Conservation (phyloP, 2,329 filamentous ascomycete species). For the Ceratocystis alfenasii region DNA sequence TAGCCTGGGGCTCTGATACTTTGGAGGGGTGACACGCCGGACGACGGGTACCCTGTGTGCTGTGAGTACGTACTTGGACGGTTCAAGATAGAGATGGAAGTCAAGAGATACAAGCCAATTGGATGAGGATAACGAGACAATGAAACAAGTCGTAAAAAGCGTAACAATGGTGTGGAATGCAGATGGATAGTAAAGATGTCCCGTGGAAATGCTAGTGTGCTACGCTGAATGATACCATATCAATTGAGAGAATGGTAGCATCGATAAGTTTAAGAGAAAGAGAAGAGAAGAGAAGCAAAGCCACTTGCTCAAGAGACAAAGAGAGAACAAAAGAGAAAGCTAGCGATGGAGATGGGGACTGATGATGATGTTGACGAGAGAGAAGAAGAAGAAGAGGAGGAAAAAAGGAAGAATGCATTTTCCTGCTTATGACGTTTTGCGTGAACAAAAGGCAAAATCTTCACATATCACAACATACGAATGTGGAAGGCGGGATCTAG, state of each 20-base stretch:
- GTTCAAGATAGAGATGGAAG: neutral
- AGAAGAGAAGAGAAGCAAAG: neutral
- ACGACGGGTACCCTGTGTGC: neutral
- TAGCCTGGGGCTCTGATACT: neutral
- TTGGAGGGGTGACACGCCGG: neutral
- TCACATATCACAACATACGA: neutral
- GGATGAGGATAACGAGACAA: conserved; percentile 6
- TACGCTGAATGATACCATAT: neutral
- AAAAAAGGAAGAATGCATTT: neutral
- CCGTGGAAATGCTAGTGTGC: neutral
- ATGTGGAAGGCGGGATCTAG: neutral
- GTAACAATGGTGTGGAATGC: neutral
- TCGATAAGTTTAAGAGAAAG: neutral
- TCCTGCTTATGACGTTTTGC: neutral
- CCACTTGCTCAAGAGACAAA: neutral
- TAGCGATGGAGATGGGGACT: neutral
- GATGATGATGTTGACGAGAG: neutral
- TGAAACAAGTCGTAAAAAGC: neutral
- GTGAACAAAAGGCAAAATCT: neutral
- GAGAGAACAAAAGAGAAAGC: conserved; percentile 1
- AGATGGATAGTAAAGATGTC: conserved; percentile 5
- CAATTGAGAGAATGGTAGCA: neutral
- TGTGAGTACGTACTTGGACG: neutral
- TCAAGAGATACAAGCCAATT: neutral
- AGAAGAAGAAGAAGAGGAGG: neutral